phyloP scores from a whole-genome alignment of 805 yeast species.

The Yarrowia yakushimensis region DNA sequence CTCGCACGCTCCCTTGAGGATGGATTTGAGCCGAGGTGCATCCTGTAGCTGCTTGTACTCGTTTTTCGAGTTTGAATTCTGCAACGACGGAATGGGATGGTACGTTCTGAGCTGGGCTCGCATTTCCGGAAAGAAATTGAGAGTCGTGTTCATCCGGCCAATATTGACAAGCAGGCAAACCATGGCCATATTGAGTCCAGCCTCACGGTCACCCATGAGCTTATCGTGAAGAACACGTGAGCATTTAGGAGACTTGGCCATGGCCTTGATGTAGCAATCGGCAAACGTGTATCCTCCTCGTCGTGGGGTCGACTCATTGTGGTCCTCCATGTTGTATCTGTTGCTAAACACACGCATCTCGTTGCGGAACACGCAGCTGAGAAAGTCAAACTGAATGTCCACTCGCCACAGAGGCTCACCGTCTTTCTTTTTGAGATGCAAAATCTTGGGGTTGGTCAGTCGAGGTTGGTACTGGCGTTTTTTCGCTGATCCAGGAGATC shows the following conservation, averaged over 20 bases:
- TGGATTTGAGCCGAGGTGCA: conserved; percentile 88
- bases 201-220: conserved; percentile 59
- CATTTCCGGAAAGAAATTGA: conserved; percentile 92
- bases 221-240: conserved; percentile 81
- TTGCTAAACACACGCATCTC: conserved; percentile 59
- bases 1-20: conserved; percentile 83
- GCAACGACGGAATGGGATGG: conserved; percentile 89
- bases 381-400: conserved; percentile 82
- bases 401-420: conserved; percentile 89
- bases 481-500: neutral
- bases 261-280: conserved; percentile 74
- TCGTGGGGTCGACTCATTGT: neutral
- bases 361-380: conserved; percentile 62
- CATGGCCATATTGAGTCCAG: conserved; percentile 66
- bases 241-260: conserved; percentile 78
- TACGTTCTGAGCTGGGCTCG: conserved; percentile 87
- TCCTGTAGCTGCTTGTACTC: conserved; percentile 83
- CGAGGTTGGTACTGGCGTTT: conserved; percentile 21
- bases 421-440: conserved; percentile 72
- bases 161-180: conserved; percentile 84
- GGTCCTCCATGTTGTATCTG: conserved; percentile 36
- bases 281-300: conserved; percentile 61
- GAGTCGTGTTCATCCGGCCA: conserved; percentile 92
- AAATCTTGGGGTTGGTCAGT: conserved; percentile 34
- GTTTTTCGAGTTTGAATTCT: conserved; percentile 53